These are phyloP conservation scores for Typha latifolia DNA, from an alignment of 176 grass and related monocot species.

Conservation along the genomic window DNA sequence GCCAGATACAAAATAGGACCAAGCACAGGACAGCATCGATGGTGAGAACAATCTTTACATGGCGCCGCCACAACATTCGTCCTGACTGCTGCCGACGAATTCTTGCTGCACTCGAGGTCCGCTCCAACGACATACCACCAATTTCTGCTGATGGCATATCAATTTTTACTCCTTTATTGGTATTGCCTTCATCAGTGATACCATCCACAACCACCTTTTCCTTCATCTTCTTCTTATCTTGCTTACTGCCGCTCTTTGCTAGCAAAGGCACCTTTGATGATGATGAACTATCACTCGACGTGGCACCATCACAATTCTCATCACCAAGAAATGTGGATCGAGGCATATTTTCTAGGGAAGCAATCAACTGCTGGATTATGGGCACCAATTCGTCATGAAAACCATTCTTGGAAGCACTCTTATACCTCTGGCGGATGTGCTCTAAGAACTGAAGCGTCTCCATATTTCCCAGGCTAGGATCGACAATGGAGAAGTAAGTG, in stretches of 20 bases:
- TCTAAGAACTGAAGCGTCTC: slow-evolving; percentile 67
- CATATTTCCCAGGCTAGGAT: slow-evolving; percentile 57
- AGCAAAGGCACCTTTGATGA: slow-evolving; percentile 67
- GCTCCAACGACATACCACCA: slow-evolving; percentile 35
- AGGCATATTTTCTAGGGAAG: slow-evolving; percentile 80
- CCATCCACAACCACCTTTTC: slow-evolving; percentile 9
- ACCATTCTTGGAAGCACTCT: slow-evolving; percentile 24
- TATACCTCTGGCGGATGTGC: slow-evolving; percentile 40
- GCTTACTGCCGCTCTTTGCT: slow-evolving; percentile 42
- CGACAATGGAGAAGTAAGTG: slow-evolving; percentile 79
- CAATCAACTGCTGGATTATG: slow-evolving; percentile 55
- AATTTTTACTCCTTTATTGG: slow-evolving; percentile 33
- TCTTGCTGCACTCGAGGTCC: slow-evolving; percentile 39
- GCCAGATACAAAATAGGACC: slow-evolving; percentile 58
- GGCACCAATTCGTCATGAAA: slow-evolving; percentile 54
- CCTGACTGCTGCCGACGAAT: slow-evolving; percentile 31
- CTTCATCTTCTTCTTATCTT: slow-evolving; percentile 53
- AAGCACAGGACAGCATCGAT: slow-evolving; percentile 54
- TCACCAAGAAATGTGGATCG: slow-evolving; percentile 31
- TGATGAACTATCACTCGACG: slow-evolving; percentile 22
- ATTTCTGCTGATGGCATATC: slow-evolving; percentile 38
- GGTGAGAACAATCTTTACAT: slow-evolving; percentile 57
- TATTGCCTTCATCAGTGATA: slow-evolving; percentile 21
- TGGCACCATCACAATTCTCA: slow-evolving; percentile 20
- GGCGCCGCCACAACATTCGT: slow-evolving; percentile 40